Conservation (phyloP, 2,329 filamentous ascomycete genomes). For the Aspergillus niger region DNA sequence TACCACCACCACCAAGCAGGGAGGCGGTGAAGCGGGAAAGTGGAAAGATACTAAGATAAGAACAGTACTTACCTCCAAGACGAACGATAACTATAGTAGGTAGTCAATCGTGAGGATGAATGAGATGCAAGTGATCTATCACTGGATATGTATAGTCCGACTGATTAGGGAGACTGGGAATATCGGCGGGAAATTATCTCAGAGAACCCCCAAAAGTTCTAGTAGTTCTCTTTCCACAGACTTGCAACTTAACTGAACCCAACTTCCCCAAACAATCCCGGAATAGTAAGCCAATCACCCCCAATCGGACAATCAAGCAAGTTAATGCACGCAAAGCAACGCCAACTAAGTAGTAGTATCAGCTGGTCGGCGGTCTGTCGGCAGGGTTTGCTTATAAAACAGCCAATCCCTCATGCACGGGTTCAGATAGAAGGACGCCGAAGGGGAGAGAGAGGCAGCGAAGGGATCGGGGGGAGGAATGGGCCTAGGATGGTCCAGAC, state of each 20-base stretch:
- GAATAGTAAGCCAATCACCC: not conserved
- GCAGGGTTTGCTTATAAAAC: conserved; percentile 4
- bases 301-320: not conserved
- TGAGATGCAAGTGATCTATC: not conserved
- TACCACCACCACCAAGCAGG: not conserved
- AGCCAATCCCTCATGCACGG: conserved; percentile 9
- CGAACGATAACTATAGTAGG: not conserved
- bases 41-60: not conserved
- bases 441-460: conserved; percentile 24
- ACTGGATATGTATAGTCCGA: too few species aligned
- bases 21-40: conserved; percentile 13
- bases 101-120: not conserved
- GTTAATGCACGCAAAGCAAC: not conserved
- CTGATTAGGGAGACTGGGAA: not conserved
- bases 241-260: not conserved
- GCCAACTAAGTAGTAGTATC: not conserved
- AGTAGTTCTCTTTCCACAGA: too few species aligned
- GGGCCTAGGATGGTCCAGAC: conserved; percentile 6
- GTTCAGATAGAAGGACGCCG: conserved; percentile 10
- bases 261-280: not conserved
- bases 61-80: not conserved
- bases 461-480: conserved; percentile 15
- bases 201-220: not conserved
- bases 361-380: conserved; percentile 5
- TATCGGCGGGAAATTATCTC: not conserved